These are phyloP conservation scores for Spathaspora arborariae DNA, from an alignment of 805 yeast genomes.

Conservation along the genomic window DNA sequence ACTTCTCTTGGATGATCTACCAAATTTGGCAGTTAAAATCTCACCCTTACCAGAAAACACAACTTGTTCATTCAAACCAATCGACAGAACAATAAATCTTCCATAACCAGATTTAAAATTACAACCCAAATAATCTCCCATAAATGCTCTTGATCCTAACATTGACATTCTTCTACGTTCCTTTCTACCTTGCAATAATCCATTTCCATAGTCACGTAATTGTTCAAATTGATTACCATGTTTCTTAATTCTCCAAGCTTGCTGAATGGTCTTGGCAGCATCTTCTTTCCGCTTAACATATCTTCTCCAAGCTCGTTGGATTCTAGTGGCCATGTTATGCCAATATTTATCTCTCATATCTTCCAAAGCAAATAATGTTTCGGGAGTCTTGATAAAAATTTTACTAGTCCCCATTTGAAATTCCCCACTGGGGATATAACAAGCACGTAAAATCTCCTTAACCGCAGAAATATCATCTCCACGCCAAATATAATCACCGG, in stretches of 20 bases:
- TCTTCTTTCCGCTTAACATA: constrained; percentile 77
- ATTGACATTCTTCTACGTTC: constrained; percentile 88
- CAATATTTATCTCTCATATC: constrained; percentile 96
- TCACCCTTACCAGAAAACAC: constrained; percentile 82
- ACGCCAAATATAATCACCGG: constrained; percentile 63
- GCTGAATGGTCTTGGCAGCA: constrained; percentile 78
- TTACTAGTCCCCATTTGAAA: constrained; percentile 90
- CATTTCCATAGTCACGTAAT: constrained; percentile 79
- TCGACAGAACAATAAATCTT: constrained; percentile 62
- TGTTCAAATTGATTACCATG: constrained; percentile 83
- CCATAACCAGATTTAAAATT: constrained; percentile 72
- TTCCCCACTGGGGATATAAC: constrained; percentile 72
- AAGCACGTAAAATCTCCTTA: constrained; percentile 44
- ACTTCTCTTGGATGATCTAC: constrained; percentile 80
- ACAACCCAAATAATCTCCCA: constrained; percentile 93
- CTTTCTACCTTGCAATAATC: constrained; percentile 66
- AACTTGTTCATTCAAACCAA: constrained; percentile 67
- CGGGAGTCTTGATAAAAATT: constrained; percentile 95
- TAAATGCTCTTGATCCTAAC: constrained; percentile 79
- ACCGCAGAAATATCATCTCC: constrained; percentile 55
- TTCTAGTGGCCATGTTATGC: constrained; percentile 97
- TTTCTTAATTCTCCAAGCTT: constrained; percentile 73
- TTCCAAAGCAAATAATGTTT: constrained; percentile 90
- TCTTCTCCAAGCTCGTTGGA: constrained; percentile 95
- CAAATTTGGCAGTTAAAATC: constrained; percentile 78